phyloP scores from a whole-genome alignment of 208 protist species.

The Crithidia fasciculata region DNA sequence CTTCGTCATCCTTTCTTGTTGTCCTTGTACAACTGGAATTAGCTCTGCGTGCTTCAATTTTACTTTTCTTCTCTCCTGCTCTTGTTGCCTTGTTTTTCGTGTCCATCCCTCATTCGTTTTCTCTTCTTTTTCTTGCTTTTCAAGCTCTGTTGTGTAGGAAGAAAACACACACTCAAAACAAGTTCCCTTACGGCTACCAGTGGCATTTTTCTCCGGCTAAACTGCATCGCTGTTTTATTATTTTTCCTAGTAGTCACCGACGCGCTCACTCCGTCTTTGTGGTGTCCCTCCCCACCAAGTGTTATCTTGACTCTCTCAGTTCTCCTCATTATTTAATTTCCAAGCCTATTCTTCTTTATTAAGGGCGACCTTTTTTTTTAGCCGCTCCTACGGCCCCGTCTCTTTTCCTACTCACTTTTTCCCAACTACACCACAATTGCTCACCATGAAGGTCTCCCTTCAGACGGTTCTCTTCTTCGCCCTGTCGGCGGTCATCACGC shows the following conservation, averaged over 20 bases:
- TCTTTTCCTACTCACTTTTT: too few species aligned
- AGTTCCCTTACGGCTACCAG: background rate
- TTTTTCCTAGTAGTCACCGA: background rate
- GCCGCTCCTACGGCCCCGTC: too few species aligned
- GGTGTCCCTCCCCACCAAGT: background rate
- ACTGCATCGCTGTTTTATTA: background rate
- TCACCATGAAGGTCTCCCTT: constrained; percentile 17
- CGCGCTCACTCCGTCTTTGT: background rate
- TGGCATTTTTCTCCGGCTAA: background rate
- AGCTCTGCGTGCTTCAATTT: background rate
- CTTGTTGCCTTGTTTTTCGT: too few species aligned
- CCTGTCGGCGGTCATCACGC: background rate
- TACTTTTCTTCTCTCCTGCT: background rate
- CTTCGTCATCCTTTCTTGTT: too few species aligned
- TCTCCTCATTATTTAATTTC: background rate
- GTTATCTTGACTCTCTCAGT: background rate
- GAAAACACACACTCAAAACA: too few species aligned
- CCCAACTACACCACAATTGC: background rate
- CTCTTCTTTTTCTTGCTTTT: background rate
- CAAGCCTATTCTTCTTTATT: background rate
- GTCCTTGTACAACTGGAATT: too few species aligned
- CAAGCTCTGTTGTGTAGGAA: background rate
- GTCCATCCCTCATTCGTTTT: background rate
- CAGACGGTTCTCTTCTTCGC: constrained; percentile 12
- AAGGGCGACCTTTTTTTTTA: background rate